phyloP scores from a whole-genome alignment of 306 rosid genomes.

The Erythrophleum fordii region DNA sequence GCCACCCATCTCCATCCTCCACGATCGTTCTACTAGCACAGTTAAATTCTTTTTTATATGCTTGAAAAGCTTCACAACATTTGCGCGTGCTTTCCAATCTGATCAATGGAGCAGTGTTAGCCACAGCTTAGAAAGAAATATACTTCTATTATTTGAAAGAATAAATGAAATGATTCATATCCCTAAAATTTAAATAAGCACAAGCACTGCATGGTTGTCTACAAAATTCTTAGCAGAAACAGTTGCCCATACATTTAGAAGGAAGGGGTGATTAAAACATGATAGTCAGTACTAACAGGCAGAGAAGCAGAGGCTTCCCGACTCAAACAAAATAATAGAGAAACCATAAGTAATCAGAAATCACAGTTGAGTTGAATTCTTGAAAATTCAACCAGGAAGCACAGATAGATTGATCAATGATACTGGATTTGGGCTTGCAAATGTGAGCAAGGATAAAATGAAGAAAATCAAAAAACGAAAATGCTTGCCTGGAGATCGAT shows the following conservation, averaged over 20 bases:
- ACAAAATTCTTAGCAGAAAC: background rate
- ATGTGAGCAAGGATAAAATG: background rate
- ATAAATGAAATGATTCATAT: background rate
- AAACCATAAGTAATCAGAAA: slow-evolving; percentile 1
- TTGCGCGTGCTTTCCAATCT: slow-evolving; percentile 89
- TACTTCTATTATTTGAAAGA: background rate
- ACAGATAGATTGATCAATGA: background rate
- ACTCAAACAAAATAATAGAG: slow-evolving; percentile 7
- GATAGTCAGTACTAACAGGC: background rate
- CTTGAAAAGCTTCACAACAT: slow-evolving; percentile 82
- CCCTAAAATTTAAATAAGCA: slow-evolving; percentile 8
- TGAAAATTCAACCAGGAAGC: background rate
- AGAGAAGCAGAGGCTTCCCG: background rate
- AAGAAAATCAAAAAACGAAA: background rate
- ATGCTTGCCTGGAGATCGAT: background rate
- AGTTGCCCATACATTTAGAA: background rate
- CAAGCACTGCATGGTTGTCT: background rate
- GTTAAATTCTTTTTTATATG: slow-evolving; percentile 77
- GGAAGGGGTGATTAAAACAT: background rate
- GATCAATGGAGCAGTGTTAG: slow-evolving; percentile 33
- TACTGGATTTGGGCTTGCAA: background rate
- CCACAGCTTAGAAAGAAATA: slow-evolving; percentile 25
- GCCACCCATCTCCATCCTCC: slow-evolving; percentile 94
- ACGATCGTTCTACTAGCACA: slow-evolving; percentile 75
- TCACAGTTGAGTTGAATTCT: slow-evolving; percentile 44